Conservation (phyloP, 2,329 filamentous ascomycete genomes). For the Fusarium newnesense region DNA sequence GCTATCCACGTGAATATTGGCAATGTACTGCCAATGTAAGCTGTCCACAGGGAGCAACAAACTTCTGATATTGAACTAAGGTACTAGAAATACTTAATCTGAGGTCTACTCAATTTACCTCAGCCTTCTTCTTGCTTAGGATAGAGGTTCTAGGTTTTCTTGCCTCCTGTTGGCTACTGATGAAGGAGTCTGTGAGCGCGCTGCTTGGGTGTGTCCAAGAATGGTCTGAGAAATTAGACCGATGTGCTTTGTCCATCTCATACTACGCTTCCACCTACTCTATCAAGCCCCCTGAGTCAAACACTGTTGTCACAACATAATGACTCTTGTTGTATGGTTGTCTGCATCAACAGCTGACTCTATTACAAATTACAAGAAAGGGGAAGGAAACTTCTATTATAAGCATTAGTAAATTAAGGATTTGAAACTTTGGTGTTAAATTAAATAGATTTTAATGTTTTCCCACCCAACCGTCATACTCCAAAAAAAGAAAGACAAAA, state of each 20-base stretch:
- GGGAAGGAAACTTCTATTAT: background rate
- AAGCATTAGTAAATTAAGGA: background rate
- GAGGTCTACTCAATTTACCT: background rate
- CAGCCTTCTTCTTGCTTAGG: background rate
- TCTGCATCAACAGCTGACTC: background rate
- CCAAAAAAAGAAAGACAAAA: background rate
- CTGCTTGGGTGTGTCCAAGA: background rate
- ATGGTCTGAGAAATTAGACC: background rate
- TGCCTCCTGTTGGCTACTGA: background rate
- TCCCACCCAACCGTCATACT: conserved; percentile 6
- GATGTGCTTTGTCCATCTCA: background rate
- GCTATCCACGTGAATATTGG: background rate
- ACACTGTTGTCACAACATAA: background rate
- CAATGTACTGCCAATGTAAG: background rate
- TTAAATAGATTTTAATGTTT: background rate
- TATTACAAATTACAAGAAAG: background rate
- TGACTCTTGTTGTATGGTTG: background rate
- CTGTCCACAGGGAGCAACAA: background rate
- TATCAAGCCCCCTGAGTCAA: background rate
- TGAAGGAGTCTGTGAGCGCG: background rate
- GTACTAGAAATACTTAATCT: background rate
- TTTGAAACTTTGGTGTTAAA: background rate
- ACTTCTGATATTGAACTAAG: background rate
- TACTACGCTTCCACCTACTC: background rate
- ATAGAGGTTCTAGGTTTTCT: background rate